Evolutionary conservation across 2,329 filamentous ascomycete genomes (phyloP).

Genomic region (Pestalotiopsis sp.): DNA sequence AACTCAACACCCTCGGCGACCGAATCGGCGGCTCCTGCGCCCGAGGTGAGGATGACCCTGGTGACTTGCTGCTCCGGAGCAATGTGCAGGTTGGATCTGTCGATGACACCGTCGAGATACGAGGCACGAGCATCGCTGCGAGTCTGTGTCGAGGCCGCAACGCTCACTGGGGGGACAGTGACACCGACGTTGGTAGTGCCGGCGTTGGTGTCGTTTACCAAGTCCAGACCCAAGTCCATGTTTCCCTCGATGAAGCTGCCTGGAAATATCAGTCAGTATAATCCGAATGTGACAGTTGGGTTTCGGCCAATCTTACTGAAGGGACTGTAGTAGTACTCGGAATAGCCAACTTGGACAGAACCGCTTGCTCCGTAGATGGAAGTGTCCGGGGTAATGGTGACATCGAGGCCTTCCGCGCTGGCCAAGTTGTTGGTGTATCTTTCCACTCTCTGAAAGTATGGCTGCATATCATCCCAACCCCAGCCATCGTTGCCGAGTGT

Average conservation of each 20-base stretch:
- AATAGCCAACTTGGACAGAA: background rate
- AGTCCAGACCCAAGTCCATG: constrained; percentile 7
- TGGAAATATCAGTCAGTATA: background rate
- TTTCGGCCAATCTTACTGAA: background rate
- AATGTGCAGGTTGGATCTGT: constrained; percentile 7
- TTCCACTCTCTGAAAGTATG: constrained; percentile 46
- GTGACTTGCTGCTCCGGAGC: constrained; percentile 4
- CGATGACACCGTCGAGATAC: constrained; percentile 3
- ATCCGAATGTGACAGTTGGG: background rate
- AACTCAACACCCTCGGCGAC: constrained; percentile 7
- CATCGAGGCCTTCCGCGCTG: background rate
- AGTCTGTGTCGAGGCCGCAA: background rate
- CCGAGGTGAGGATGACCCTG: background rate
- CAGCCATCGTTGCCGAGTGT: constrained; percentile 37
- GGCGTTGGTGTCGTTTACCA: constrained; percentile 3
- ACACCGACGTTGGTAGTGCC: constrained; percentile 3
- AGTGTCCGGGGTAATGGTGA: constrained; percentile 1
- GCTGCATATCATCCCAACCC: constrained; percentile 41
- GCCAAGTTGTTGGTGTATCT: constrained; percentile 7
- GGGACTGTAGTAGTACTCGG: constrained; percentile 5
- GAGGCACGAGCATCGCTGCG: constrained; percentile 8
- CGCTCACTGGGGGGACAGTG: constrained; percentile 1
- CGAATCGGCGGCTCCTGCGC: background rate
- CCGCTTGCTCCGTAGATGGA: constrained; percentile 8
- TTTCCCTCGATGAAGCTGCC: constrained; percentile 9